Evolutionary conservation across 2,329 filamentous ascomycete species (phyloP), one percentile per base, ranked within the genome.

Genomic region (Aspergillus proliferans): DNA sequence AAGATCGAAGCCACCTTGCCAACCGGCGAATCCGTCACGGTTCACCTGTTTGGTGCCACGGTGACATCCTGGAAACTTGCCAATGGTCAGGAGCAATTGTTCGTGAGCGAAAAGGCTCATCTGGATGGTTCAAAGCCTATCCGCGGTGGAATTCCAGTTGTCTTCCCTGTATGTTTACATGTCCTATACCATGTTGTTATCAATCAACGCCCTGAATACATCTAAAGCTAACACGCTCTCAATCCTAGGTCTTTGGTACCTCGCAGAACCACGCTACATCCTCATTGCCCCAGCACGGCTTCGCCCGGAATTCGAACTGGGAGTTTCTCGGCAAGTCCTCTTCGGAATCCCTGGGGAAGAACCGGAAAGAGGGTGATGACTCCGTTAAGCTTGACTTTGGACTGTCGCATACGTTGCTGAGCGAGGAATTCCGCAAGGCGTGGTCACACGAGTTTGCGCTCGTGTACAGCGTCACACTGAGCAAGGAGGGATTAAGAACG

Each of bases 381-480:
- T 85, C 84, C 44, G 85, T 97, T 57, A 96, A 95, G 78, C 84
- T 98, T 52, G 93, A 98, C 74, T 97, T 98, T 69, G 93, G 92
- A 24, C 83, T 98, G 33, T 88, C 86, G 46, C 80, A 83, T 24
- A 77, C 80, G 46, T 86, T 85, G 64, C 76, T 97, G 49, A 80
- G 79, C 57, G 82, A 85, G 0, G 80, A 84, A 40, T 79, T 81
- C 57, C 82, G 81, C 64, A 79, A 81, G 59, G 80, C 84, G 21
- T 98, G 93, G 93, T 85, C 87, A 2, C 86, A 86, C 65, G 83
- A 87, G 54, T 98, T 98, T 68, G 87, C 86, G 4, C 79, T 97
- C 46, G 86, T 96, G 48, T 98, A 98, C 77, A 94, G 87, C 62
- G 89, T 98, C 51, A 95, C 88, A 2, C 75, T 98, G 56, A 83